Conservation (phyloP, 1,284 basidiomycete genomes). For the Singerocomus rubriflavus region DNA sequence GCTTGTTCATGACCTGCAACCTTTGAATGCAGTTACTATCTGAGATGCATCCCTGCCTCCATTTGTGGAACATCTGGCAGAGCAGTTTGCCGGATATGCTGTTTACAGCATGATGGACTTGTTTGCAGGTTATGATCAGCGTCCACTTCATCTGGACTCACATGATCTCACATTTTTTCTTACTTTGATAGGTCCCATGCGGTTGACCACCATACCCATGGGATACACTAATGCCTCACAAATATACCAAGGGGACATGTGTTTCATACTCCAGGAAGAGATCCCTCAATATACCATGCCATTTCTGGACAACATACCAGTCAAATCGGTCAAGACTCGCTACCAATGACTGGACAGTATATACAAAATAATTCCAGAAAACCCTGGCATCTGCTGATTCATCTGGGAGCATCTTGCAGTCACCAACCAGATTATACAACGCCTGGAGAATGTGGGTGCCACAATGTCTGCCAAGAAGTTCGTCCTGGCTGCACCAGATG, state of each 20-base stretch:
- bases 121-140: not conserved
- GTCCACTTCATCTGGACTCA: not conserved
- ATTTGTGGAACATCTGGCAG: no score
- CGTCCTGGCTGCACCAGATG: not conserved
- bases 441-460: not conserved
- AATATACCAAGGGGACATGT: not conserved
- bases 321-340: not conserved
- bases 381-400: fast-evolving
- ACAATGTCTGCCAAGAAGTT: not conserved
- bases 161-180: not conserved
- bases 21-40: no score
- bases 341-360: not conserved
- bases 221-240: not conserved
- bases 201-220: not conserved
- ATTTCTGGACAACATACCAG: not conserved
- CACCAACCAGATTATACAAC: not conserved
- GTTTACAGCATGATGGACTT: no score
- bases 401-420: not conserved
- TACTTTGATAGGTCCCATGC: no score
- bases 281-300: not conserved
- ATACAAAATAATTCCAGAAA: not conserved
- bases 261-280: not conserved
- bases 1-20: no score
- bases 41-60: no score
- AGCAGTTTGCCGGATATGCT: no score